Evolutionary conservation across 495 filamentous ascomycete genomes (phyloP).

Genomic region (Penicillium cataractarum): DNA sequence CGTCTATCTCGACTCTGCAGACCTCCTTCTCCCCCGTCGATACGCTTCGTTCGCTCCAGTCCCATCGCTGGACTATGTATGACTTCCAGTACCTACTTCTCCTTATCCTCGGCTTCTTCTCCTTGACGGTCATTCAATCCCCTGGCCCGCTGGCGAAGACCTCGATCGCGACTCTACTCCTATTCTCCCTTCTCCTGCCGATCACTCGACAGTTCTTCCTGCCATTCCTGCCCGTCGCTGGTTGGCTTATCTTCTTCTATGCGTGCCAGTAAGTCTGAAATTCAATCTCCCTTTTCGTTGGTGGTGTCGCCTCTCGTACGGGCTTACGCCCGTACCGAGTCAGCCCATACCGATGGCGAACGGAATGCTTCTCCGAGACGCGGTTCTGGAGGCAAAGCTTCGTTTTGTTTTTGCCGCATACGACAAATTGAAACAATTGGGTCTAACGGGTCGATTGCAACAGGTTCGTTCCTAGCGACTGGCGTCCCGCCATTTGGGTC

Average conservation of each 20-base stretch:
- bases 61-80: constrained; percentile 80
- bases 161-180: constrained; percentile 63
- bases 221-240: constrained; percentile 80
- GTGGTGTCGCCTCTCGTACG: constrained; percentile 10
- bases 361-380: constrained; percentile 10
- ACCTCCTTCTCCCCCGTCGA: constrained; percentile 79
- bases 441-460: constrained; percentile 1
- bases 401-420: constrained; percentile 1
- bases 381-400: background rate
- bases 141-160: constrained; percentile 76
- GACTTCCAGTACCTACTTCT: constrained; percentile 85
- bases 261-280: constrained; percentile 74
- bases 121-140: constrained; percentile 74
- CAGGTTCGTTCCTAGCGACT: constrained; percentile 84
- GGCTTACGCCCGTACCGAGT: background rate
- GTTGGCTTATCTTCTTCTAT: constrained; percentile 87
- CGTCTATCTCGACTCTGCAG: constrained; percentile 73
- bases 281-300: background rate
- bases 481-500: constrained; percentile 90
- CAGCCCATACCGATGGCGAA: constrained; percentile 1
- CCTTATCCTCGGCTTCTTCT: constrained; percentile 75
- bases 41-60: constrained; percentile 70
- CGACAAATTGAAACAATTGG: background rate
- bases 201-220: constrained; percentile 89
- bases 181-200: constrained; percentile 77